Conservation (phyloP, 495 filamentous ascomycete genomes). For the Corynascus novoguineensis region DNA sequence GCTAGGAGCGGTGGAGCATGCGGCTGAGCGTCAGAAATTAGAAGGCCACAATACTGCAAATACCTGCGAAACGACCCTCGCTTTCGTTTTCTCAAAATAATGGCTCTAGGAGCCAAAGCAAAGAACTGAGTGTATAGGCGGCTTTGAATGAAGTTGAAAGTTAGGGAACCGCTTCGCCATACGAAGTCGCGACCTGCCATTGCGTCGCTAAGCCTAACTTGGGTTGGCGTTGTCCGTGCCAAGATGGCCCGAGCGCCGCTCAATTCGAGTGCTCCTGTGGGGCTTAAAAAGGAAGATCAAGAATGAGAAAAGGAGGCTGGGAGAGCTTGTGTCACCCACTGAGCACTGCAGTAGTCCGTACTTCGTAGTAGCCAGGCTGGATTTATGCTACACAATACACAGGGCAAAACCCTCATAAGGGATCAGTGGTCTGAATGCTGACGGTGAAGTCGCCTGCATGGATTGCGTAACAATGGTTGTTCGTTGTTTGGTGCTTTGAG, state of each 20-base stretch:
- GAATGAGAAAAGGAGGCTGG: not conserved
- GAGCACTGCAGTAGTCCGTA: not conserved
- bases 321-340: conserved; percentile 7
- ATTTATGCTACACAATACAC: not conserved
- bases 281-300: not conserved
- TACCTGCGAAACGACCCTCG: not conserved
- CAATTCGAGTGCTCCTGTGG: not conserved
- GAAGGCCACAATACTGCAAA: not conserved
- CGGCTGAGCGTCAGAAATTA: not conserved
- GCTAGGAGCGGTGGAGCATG: not conserved
- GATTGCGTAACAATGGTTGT: too few species aligned
- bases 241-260: conserved; percentile 17
- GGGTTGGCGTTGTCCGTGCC: conserved; percentile 19
- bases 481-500: too few species aligned
- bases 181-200: conserved; percentile 28
- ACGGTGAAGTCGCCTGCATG: too few species aligned
- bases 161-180: conserved; percentile 23
- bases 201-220: conserved; percentile 27
- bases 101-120: conserved; percentile 1
- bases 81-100: conserved; percentile 11
- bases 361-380: not conserved
- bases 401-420: too few species aligned
- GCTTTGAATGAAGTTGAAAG: conserved; percentile 25
- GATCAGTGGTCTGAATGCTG: too few species aligned
- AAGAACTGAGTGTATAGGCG: conserved; percentile 12